Evolutionary conservation across 495 filamentous ascomycete genomes (phyloP).

Genomic region (Aspergillus conjunctus): DNA sequence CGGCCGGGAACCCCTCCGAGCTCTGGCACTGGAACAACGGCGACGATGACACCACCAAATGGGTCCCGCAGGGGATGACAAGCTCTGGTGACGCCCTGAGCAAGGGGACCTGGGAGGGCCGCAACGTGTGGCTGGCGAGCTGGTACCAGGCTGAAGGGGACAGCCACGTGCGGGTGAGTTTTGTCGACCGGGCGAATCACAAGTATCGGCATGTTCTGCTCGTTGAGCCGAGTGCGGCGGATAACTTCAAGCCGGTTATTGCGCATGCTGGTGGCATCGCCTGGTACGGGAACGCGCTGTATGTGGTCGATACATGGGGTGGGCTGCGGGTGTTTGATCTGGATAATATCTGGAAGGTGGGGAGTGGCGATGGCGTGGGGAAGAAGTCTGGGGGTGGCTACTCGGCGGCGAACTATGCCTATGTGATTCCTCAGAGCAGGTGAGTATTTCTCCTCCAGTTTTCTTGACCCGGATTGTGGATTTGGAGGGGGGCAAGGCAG

Average conservation of each 20-base stretch:
- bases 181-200: conserved; percentile 34
- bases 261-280: conserved; percentile 39
- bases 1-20: conserved; percentile 31
- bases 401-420: conserved; percentile 37
- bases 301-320: conserved; percentile 36
- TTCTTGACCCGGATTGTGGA: neutral
- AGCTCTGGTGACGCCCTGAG: conserved; percentile 40
- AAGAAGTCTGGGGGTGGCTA: conserved; percentile 30
- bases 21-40: conserved; percentile 33
- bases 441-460: conserved; percentile 3
- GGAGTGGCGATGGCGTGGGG: conserved; percentile 28
- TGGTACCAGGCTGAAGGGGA: conserved; percentile 40
- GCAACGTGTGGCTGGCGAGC: conserved; percentile 39
- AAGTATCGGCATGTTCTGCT: conserved; percentile 46
- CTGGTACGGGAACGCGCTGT: conserved; percentile 39
- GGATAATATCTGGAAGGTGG: conserved; percentile 37
- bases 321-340: conserved; percentile 39
- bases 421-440: conserved; percentile 32
- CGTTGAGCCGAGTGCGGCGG: conserved; percentile 32
- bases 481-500: too few relatives aligned
- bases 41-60: conserved; percentile 37
- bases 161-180: conserved; percentile 36
- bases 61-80: conserved; percentile 44
- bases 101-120: conserved; percentile 34
- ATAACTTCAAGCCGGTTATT: conserved; percentile 32